A percentile compares a stretch with the other conserved stretches of the same genome.
Conservation (phyloP, 1,284 basidiomycete genomes). For the Chalciporus piperatoides region DNA sequence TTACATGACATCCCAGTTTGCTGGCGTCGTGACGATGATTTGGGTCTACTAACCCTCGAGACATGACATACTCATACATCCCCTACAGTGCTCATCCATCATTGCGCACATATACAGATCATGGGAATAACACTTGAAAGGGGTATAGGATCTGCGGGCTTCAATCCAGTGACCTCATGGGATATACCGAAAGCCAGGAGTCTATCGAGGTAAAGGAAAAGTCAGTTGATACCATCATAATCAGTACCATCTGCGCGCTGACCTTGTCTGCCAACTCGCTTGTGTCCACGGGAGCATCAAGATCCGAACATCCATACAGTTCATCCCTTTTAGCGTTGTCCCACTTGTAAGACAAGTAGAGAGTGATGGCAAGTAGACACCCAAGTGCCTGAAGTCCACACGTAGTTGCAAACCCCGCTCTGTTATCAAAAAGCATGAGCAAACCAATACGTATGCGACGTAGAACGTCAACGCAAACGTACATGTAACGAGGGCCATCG, state of each 20-base stretch:
- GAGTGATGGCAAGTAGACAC: slow-evolving; percentile 44
- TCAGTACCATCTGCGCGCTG: not conserved
- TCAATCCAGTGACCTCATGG: slow-evolving; percentile 10
- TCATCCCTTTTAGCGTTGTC: slow-evolving; percentile 58
- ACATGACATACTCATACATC: not conserved
- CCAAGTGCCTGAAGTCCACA: slow-evolving; percentile 54
- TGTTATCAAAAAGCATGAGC: slow-evolving; percentile 23
- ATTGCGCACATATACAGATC: not conserved
- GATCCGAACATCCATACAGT: slow-evolving; percentile 49
- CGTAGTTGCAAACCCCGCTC: slow-evolving; percentile 63
- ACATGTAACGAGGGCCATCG: slow-evolving; percentile 66
- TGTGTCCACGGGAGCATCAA: slow-evolving; percentile 55
- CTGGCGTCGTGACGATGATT: too few species aligned
- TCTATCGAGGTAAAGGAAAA: slow-evolving; percentile 3
- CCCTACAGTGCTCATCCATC: too few species aligned
- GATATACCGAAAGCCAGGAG: slow-evolving; percentile 25
- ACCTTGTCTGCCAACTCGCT: slow-evolving; percentile 63
- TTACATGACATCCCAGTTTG: too few species aligned
- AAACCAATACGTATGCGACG: too few species aligned
- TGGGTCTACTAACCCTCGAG: too few species aligned
- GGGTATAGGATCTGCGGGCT: not conserved
- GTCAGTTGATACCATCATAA: slow-evolving; percentile 15
- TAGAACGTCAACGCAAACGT: slow-evolving; percentile 14
- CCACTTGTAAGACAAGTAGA: slow-evolving; percentile 53
- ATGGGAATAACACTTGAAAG: too few species aligned